phyloP scores from a whole-genome alignment of 176 grass and related monocot species.

The Oryza nivara region DNA sequence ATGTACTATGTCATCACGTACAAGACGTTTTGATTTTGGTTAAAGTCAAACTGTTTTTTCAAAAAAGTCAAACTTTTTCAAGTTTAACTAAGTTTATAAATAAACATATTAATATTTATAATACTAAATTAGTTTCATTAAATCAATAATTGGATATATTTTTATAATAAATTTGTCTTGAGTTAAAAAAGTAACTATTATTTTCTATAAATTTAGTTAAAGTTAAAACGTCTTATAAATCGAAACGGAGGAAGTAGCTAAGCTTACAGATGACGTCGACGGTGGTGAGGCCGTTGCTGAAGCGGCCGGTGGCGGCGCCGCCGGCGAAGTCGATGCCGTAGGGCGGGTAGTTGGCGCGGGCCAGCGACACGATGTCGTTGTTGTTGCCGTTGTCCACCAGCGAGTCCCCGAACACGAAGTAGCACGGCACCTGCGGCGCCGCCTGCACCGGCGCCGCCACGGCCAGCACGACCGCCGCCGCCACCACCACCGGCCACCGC shows the following conservation, averaged over 20 bases:
- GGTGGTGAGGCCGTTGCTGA: conserved; percentile 87
- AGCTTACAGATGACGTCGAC: conserved; percentile 72
- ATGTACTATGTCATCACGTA: neutral
- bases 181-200: too few relatives aligned
- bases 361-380: conserved; percentile 77
- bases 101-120: too few relatives aligned
- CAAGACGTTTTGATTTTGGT: neutral
- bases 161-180: too few relatives aligned
- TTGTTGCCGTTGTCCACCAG: conserved; percentile 96
- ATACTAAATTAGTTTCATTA: too few relatives aligned
- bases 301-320: conserved; percentile 69
- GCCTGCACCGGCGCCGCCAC: neutral
- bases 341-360: conserved; percentile 84
- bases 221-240: too few relatives aligned
- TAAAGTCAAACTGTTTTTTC: too few relatives aligned
- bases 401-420: conserved; percentile 94
- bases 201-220: too few relatives aligned
- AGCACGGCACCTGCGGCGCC: conserved; percentile 75
- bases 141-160: too few relatives aligned
- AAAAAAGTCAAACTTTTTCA: too few relatives aligned
- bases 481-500: neutral
- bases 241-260: too few relatives aligned
- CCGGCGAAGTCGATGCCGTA: conserved; percentile 88
- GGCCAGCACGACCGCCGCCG: neutral
- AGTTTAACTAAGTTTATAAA: too few relatives aligned